Evolutionary conservation across 2,329 filamentous ascomycete species (phyloP).

Genomic region (Didymella lethalis): DNA sequence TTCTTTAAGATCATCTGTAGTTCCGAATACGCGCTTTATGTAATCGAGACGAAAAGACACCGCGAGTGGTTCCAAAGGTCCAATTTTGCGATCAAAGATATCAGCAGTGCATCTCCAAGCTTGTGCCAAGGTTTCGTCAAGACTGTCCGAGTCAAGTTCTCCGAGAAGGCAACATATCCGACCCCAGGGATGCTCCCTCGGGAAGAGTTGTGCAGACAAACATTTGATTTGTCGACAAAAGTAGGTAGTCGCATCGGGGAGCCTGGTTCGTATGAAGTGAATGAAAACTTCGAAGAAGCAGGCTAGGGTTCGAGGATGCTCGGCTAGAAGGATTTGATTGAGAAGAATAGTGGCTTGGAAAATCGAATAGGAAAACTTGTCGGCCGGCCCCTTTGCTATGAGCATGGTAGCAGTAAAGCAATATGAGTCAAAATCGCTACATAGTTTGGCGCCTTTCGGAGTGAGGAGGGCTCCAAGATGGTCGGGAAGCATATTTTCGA

Average conservation of each 20-base stretch:
- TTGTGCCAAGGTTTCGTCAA: neutral
- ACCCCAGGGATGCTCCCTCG: neutral
- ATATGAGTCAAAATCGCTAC: neutral
- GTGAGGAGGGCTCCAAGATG: too few species aligned
- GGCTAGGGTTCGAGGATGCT: slow-evolving; percentile 2
- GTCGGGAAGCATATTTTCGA: too few species aligned
- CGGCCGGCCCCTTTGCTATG: neutral
- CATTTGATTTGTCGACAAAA: neutral
- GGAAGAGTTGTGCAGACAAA: neutral
- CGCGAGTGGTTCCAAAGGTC: neutral
- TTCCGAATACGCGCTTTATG: neutral
- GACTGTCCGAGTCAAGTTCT: neutral
- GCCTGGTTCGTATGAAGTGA: neutral
- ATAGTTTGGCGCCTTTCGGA: too few species aligned
- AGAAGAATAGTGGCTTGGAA: neutral
- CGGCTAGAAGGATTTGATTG: neutral
- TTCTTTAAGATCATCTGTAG: slow-evolving; percentile 2
- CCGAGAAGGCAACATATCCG: neutral
- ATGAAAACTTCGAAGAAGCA: slow-evolving; percentile 3
- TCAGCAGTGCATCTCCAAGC: slow-evolving; percentile 1
- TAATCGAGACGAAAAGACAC: slow-evolving; percentile 1
- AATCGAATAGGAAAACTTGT: neutral
- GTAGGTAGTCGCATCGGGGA: neutral
- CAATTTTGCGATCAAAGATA: neutral
- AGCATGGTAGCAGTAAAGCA: slow-evolving; percentile 4